Evolutionary conservation across 257 asterid genomes (phyloP), one percentile per base, ranked within the genome.

Genomic region (Thymus mandschuricus): DNA sequence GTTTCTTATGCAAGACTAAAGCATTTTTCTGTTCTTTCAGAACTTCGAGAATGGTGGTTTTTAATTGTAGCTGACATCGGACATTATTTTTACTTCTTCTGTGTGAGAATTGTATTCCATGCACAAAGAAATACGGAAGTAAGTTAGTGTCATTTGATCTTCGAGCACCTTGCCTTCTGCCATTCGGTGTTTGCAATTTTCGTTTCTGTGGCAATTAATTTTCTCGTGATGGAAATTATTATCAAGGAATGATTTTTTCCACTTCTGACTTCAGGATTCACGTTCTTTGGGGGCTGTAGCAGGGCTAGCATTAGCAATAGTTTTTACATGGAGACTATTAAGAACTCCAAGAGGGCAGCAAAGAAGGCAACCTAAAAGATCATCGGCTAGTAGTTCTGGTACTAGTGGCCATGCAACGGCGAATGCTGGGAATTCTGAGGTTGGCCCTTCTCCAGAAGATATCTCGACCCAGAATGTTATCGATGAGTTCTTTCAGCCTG

Each of bases 401-500:
- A 79, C 70, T 48, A 76, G 73, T 73, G 75, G 80, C 72, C 80
- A 72, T 69, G 78, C 82, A 30, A 81, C 59, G 73, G 71, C 76
- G 46, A 86, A 77, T 64, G 76, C 69, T 54, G 49, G 82, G 10
- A 38, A 90, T 13, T 57, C 86, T 8, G 82, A 70, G 68, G 80
- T 64, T 72, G 71, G 73, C 76, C 51, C 80, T 67, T 70, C 92
- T 74, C 60, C 86, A 70, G 85, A 84, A 82, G 92, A 88, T 77
- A 78, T 86, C 56, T 75, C 77, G 55, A 76, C 96, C 35, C 90
- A 88, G 78, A 84, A 86, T 83, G 96, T 86, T 61, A 73, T 88
- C 63, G 91, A 92, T 74, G 97, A 92, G 85, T 85, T 92, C 76
- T 86, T 92, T 84, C 91, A 84, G 86, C 88, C 95, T 12, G 88